A percentile compares a stretch with the other conserved stretches of the same genome.
These are phyloP conservation scores for Aspergillus fijiensis DNA, from an alignment of 2,329 filamentous ascomycete genomes.

Conservation along the genomic window DNA sequence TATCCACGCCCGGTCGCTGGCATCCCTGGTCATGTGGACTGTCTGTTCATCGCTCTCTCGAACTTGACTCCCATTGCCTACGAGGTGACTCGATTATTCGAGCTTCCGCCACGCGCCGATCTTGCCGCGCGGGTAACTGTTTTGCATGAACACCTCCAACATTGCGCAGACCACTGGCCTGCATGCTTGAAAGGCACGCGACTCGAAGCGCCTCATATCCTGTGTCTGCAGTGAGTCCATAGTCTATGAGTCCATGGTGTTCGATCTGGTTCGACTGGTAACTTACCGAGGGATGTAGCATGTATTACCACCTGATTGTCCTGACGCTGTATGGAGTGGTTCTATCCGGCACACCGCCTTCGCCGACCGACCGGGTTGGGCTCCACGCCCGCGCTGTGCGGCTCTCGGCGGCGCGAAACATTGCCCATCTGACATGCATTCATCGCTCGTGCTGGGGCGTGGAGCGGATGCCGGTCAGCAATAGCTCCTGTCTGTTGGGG, in stretches of 20 bases:
- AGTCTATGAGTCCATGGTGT: constrained; percentile 6
- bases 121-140: constrained; percentile 15
- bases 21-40: constrained; percentile 18
- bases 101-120: constrained; percentile 12
- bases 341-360: background rate
- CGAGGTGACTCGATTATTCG: constrained; percentile 19
- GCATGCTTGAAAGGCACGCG: constrained; percentile 13
- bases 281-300: constrained; percentile 23
- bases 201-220: constrained; percentile 21
- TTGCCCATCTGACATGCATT: constrained; percentile 27
- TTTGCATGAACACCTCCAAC: constrained; percentile 19
- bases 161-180: constrained; percentile 16
- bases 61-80: constrained; percentile 22
- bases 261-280: rapidly evolving
- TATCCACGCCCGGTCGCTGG: constrained; percentile 20
- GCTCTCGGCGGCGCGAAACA: constrained; percentile 27
- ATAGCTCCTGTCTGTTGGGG: constrained; percentile 31
- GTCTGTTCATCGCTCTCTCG: constrained; percentile 22
- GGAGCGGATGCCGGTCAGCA: constrained; percentile 33
- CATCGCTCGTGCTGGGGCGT: constrained; percentile 31
- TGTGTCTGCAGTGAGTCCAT: constrained; percentile 25
- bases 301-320: constrained; percentile 41
- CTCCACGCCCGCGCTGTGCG: constrained; percentile 18
- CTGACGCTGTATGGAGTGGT: constrained; percentile 31
- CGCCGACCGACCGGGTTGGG: constrained; percentile 10